Conservation (phyloP, 75 land plant genomes). For the Cryptomeria japonica region DNA sequence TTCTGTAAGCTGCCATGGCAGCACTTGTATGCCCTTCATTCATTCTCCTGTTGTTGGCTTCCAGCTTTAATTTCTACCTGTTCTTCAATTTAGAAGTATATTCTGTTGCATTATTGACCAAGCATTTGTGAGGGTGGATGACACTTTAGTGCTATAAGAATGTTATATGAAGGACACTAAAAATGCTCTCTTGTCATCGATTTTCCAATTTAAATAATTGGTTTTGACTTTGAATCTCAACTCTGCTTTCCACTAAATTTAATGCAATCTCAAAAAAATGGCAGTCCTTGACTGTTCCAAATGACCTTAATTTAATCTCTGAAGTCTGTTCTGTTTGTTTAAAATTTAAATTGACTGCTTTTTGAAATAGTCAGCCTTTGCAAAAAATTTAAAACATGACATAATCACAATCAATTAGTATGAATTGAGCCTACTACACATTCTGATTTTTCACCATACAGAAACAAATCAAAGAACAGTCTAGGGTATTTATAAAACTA, state of each 20-base stretch:
- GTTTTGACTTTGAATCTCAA: background rate
- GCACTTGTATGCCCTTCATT: no score
- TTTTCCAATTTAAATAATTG: no score
- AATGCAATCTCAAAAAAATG: background rate
- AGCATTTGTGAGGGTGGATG: background rate
- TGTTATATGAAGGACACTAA: background rate
- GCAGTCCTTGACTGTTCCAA: background rate
- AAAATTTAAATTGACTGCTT: background rate
- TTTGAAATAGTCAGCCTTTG: background rate
- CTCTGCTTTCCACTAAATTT: background rate
- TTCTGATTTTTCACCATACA: background rate
- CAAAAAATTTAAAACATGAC: background rate
- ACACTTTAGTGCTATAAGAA: background rate
- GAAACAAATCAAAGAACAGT: background rate
- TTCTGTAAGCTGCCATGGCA: no score
- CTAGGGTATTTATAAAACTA: background rate
- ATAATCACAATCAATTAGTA: background rate
- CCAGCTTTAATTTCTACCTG: background rate
- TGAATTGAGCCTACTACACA: background rate
- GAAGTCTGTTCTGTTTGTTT: background rate
- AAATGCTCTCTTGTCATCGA: no score
- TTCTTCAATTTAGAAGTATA: no score
- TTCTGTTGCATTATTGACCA: background rate
- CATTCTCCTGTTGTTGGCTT: background rate
- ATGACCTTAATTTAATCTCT: background rate